Evolutionary conservation across 1,284 basidiomycete species (phyloP), one percentile per base, ranked within the genome.

Genomic region (Trametes hirsuta): DNA sequence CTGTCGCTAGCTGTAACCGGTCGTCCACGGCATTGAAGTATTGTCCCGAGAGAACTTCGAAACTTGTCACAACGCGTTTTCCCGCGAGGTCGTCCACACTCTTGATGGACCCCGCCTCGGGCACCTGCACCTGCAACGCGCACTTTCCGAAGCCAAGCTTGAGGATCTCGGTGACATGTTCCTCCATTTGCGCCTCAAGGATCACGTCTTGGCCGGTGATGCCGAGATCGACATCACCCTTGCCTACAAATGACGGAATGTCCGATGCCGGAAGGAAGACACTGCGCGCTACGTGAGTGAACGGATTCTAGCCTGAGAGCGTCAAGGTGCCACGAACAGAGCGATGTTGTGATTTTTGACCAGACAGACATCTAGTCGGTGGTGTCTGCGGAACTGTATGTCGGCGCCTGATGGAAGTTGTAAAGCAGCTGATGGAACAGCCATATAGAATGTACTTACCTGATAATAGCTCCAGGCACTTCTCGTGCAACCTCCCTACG

Each of bases 171-270:
- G 86, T 86, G 61, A 98, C 88, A 56, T 87, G 83, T 15, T 82
- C 73, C 64, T 91, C 80, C 86, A 93, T 93, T 61, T 86, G 81
- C 25, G 95, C 84, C 77, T 99, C 97, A 58, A 95, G 86, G 66
- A 99, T 94, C 70, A 98, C 95, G 77, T 99, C 97, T 77, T 98
- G 96, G 1, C 97, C 97, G 6, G 94, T 97, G 64, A 97, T 95
- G 6, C 94, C 95, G 35, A 93, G 80, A 72, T 97, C 93, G 69
- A 99, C 93, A 71, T 97, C 94, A 56, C 97, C 97, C 75, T 98
- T 95, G 34, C 95, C 97, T 39, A 99, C 97, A 76, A 98, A 99
- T 37, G 95, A 97, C 11, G 97, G 97, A 65, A 99, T 99, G 72
- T 99, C 97, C 8, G 93, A 84, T 1, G 97, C 97, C 22, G 97